phyloP scores from a whole-genome alignment of 2,329 filamentous ascomycete genomes.

The Aspergillus viridinutans region DNA sequence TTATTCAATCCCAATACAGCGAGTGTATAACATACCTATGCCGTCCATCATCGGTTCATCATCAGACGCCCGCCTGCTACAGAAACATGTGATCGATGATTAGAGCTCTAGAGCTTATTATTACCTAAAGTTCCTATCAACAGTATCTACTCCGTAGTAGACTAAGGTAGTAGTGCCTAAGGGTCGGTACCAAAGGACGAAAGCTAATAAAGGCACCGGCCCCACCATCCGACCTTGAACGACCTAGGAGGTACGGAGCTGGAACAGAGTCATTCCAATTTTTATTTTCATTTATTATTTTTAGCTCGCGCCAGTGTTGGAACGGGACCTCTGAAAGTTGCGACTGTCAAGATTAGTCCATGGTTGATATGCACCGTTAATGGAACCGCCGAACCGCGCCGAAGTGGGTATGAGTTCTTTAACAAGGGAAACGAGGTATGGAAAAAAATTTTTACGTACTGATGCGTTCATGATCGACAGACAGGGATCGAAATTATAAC shows the following conservation, averaged over 20 bases:
- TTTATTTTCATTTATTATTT: background rate
- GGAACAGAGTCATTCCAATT: background rate
- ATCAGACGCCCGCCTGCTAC: background rate
- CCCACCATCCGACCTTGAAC: constrained; percentile 27
- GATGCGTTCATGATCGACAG: background rate
- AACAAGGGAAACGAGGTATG: background rate
- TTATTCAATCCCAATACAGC: background rate
- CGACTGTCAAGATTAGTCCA: background rate
- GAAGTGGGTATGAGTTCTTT: background rate
- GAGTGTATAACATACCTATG: background rate
- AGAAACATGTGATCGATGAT: background rate
- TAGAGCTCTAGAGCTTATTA: background rate
- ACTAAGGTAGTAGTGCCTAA: background rate
- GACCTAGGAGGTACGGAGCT: background rate
- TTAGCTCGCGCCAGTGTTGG: background rate
- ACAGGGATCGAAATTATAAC: background rate
- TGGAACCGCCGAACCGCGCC: background rate
- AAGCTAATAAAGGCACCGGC: constrained; percentile 13
- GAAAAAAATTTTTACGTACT: too few relatives aligned
- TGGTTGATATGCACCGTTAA: background rate
- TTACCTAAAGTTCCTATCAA: background rate
- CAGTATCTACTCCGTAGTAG: too few relatives aligned
- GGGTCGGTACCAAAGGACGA: background rate
- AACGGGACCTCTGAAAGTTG: background rate
- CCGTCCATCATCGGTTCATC: background rate